Percentiles rank a stretch among this genome's conserved stretches.
Conservation (phyloP, 768 basidiomycete species). For the Gyrodon lividus region DNA sequence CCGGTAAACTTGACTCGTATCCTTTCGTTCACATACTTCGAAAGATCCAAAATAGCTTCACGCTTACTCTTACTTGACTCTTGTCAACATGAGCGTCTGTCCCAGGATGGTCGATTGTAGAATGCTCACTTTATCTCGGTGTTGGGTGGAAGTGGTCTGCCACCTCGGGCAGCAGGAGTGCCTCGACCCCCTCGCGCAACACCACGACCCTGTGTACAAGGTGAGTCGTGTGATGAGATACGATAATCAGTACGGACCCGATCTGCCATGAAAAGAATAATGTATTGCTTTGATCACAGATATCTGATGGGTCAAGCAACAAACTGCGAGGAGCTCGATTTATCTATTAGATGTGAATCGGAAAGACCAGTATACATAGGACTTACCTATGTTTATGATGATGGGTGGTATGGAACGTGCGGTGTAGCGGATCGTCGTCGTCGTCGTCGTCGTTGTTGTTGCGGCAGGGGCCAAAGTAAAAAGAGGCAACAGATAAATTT, state of each 20-base stretch:
- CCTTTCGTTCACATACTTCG: conserved; percentile 89
- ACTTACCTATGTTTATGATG: conserved; percentile 15
- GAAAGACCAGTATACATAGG: not conserved
- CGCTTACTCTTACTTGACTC: conserved; percentile 51
- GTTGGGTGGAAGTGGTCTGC: conserved; percentile 12
- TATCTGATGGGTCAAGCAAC: not conserved
- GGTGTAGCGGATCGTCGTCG: conserved; percentile 7
- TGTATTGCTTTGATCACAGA: conserved; percentile 13
- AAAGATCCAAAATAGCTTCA: conserved; percentile 93
- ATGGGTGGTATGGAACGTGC: conserved; percentile 9
- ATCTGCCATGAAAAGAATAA: conserved; percentile 27
- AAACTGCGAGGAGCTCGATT: conserved; percentile 7
- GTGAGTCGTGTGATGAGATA: conserved; percentile 21
- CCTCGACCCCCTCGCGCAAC: conserved; percentile 47
- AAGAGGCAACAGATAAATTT: conserved; percentile 20
- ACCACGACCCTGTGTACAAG: conserved; percentile 55
- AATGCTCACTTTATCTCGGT: conserved; percentile 29
- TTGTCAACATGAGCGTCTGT: conserved; percentile 26
- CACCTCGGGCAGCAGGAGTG: conserved; percentile 31
- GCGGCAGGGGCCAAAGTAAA: conserved; percentile 4
- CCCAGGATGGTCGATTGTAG: not conserved
- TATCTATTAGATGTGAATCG: conserved; percentile 14
- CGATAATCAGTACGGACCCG: conserved; percentile 21
- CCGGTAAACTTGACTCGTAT: conserved; percentile 98
- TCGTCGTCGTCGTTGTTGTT: conserved; percentile 4